phyloP scores from a whole-genome alignment of 345 rosid genomes.

The Hibiscus trionum region DNA sequence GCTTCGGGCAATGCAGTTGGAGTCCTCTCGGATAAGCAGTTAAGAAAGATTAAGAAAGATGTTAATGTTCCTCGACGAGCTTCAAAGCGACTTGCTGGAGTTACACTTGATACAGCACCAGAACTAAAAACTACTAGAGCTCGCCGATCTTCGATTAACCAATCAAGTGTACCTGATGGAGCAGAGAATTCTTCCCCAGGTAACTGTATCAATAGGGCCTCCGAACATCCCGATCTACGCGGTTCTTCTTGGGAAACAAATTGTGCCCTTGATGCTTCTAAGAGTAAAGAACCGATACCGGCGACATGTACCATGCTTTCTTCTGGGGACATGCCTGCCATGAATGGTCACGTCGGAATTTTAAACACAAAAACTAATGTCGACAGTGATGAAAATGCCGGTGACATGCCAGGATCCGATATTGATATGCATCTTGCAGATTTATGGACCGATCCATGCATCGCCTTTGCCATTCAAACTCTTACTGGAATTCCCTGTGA shows the following conservation, averaged over 20 bases:
- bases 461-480: slow-evolving; percentile 91
- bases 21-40: slow-evolving; percentile 14
- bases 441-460: slow-evolving; percentile 86
- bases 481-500: slow-evolving; percentile 61
- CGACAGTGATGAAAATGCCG: slow-evolving; percentile 10
- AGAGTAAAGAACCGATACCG: slow-evolving; percentile 11
- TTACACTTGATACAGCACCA: slow-evolving; percentile 57
- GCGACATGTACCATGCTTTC: slow-evolving; percentile 16
- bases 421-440: slow-evolving; percentile 59
- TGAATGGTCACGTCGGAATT: slow-evolving; percentile 15
- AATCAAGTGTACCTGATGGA: slow-evolving; percentile 17
- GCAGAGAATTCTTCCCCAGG: slow-evolving; percentile 17
- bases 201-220: slow-evolving; percentile 3
- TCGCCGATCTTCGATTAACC: slow-evolving; percentile 29
- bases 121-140: slow-evolving; percentile 45
- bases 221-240: slow-evolving; percentile 5
- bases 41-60: slow-evolving; percentile 28
- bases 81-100: slow-evolving; percentile 88
- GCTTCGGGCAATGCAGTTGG: slow-evolving; percentile 21
- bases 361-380: slow-evolving; percentile 14
- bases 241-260: slow-evolving; percentile 15
- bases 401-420: slow-evolving; percentile 19
- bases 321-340: slow-evolving; percentile 11
- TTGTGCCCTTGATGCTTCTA: slow-evolving; percentile 9
- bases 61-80: slow-evolving; percentile 47